phyloP scores from a whole-genome alignment of 305 asterid genomes.

The Lippia alba region DNA sequence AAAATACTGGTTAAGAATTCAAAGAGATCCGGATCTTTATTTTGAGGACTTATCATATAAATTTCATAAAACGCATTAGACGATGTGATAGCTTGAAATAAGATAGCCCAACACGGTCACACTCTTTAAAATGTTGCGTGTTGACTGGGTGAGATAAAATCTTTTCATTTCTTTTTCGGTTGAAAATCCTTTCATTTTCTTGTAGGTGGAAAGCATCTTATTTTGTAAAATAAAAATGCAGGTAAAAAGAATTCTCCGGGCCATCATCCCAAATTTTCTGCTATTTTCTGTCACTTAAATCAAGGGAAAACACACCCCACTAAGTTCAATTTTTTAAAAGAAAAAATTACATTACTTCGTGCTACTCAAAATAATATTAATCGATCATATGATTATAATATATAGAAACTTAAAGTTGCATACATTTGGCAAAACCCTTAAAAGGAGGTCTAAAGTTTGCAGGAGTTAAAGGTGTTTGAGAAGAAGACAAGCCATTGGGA shows the following conservation, averaged over 20 bases:
- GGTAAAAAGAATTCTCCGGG: constrained; percentile 31
- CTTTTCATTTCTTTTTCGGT: constrained; percentile 16
- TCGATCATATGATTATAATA: constrained; percentile 33
- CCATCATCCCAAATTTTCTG: constrained; percentile 14
- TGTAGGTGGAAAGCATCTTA: constrained; percentile 34
- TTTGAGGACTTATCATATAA: too few species aligned
- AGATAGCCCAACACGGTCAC: too few species aligned
- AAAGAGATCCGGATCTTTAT: too few species aligned
- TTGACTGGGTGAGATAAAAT: constrained; percentile 30
- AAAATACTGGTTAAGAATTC: too few species aligned
- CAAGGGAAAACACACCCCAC: constrained; percentile 42
- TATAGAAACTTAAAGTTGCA: constrained; percentile 49
- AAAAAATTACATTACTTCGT: constrained; percentile 24
- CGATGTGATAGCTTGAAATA: too few species aligned
- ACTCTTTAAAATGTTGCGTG: constrained; percentile 22
- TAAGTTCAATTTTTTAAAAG: constrained; percentile 9
- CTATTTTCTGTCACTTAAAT: constrained; percentile 32
- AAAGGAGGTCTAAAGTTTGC: constrained; percentile 73
- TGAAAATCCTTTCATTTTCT: constrained; percentile 18
- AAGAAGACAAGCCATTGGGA: constrained; percentile 65
- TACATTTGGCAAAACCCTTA: constrained; percentile 59
- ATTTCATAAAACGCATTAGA: too few species aligned
- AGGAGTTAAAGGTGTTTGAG: constrained; percentile 54
- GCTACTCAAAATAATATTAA: constrained; percentile 29
- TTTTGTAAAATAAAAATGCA: neutral